Conservation (phyloP, 1,139 yeast species). For the Pichia sp. region DNA sequence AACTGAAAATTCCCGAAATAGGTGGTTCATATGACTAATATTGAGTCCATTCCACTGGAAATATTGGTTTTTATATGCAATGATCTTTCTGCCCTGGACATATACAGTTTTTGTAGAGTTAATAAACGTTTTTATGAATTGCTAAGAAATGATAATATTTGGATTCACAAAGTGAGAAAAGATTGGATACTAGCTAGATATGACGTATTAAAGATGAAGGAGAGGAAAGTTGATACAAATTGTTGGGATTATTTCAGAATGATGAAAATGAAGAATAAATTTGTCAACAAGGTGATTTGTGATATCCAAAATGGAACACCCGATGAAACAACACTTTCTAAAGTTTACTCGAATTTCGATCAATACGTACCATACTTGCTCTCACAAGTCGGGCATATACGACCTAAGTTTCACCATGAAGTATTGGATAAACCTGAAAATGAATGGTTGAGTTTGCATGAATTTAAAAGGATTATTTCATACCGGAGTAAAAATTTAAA, state of each 20-base stretch:
- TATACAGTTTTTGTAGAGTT: neutral
- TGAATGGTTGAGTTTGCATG: neutral
- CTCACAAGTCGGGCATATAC: slow-evolving; percentile 11
- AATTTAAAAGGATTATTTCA: neutral
- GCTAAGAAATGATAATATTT: slow-evolving; percentile 5
- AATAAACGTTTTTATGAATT: neutral
- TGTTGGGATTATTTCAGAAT: neutral
- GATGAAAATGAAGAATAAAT: neutral
- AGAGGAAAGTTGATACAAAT: neutral
- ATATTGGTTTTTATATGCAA: slow-evolving; percentile 8
- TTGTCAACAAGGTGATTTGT: too few species aligned
- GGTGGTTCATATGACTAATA: neutral
- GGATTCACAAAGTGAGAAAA: slow-evolving; percentile 6
- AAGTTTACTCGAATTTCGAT: slow-evolving; percentile 4
- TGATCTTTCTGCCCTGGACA: neutral
- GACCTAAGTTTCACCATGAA: neutral
- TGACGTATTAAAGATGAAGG: neutral
- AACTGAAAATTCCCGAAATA: neutral
- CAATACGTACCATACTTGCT: slow-evolving; percentile 15
- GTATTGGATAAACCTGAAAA: neutral
- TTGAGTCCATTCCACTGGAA: slow-evolving; percentile 3
- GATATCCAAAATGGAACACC: neutral
- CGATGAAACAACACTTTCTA: neutral
- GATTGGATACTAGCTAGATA: slow-evolving; percentile 7
- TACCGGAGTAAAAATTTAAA: slow-evolving; percentile 8